A percentile compares a stretch with the other conserved stretches of the same genome.
Conservation (phyloP, 306 rosid genomes). For the Medicago ruthenica region DNA sequence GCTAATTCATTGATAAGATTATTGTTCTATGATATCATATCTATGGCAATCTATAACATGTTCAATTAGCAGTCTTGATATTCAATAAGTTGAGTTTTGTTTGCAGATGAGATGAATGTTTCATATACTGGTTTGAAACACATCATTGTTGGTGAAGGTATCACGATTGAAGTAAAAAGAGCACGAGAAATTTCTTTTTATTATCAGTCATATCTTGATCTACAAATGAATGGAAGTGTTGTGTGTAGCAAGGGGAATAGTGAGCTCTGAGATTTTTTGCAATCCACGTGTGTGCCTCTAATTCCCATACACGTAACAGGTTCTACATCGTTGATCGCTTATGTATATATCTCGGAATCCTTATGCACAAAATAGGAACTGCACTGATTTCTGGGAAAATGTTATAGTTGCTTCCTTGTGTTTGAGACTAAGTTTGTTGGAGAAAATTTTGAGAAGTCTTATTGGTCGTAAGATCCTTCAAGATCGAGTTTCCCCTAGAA, state of each 20-base stretch:
- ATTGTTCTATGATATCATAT: constrained; percentile 19
- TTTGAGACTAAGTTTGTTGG: too few relatives aligned
- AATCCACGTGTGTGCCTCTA: constrained; percentile 63
- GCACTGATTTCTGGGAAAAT: constrained; percentile 71
- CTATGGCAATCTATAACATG: constrained; percentile 7
- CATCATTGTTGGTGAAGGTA: constrained; percentile 85
- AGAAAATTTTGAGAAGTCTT: too few relatives aligned
- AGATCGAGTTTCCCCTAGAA: constrained; percentile 64
- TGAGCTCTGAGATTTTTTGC: constrained; percentile 58
- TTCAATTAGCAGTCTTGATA: constrained; percentile 10
- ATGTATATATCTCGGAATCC: constrained; percentile 66
- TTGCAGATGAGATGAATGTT: constrained; percentile 80
- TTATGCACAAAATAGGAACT: constrained; percentile 49
- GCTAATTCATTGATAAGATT: constrained; percentile 1
- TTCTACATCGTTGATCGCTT: constrained; percentile 68
- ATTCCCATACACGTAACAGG: constrained; percentile 73
- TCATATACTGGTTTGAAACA: constrained; percentile 68
- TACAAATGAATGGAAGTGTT: constrained; percentile 51
- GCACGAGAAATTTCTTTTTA: constrained; percentile 76
- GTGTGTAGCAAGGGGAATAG: constrained; percentile 39
- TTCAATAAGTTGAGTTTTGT: constrained; percentile 36
- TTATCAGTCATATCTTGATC: constrained; percentile 55
- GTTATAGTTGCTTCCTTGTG: too few relatives aligned
- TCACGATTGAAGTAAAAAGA: constrained; percentile 71
- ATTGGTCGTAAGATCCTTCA: too few relatives aligned